Evolutionary conservation across 2,329 filamentous ascomycete genomes (phyloP).

Genomic region (Stagonosporopsis rhizophila): DNA sequence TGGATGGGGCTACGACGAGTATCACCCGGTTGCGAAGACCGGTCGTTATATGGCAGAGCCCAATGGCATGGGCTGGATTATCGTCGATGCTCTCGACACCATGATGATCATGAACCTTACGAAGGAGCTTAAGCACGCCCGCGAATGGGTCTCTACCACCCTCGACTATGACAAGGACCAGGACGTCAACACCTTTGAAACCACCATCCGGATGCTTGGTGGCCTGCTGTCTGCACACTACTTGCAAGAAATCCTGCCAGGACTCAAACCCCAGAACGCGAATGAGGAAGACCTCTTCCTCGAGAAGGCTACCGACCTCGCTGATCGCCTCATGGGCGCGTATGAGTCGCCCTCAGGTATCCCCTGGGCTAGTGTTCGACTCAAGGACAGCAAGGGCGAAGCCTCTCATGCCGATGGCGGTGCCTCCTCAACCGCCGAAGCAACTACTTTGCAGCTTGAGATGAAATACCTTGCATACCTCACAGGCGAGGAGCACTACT

Average conservation of each 20-base stretch:
- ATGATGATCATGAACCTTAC: slow-evolving; percentile 99
- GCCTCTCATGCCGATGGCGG: slow-evolving; percentile 84
- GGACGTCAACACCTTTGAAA: slow-evolving; percentile 97
- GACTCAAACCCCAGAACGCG: slow-evolving; percentile 76
- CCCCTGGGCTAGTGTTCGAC: slow-evolving; percentile 88
- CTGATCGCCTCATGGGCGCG: slow-evolving; percentile 83
- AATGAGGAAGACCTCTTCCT: slow-evolving; percentile 90
- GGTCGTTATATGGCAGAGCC: slow-evolving; percentile 81
- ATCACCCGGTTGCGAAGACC: slow-evolving; percentile 79
- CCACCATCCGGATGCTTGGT: slow-evolving; percentile 95
- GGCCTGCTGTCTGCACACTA: slow-evolving; percentile 94
- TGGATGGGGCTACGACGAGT: slow-evolving; percentile 96
- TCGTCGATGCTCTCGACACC: slow-evolving; percentile 93
- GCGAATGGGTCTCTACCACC: slow-evolving; percentile 84
- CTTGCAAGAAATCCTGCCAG: slow-evolving; percentile 81
- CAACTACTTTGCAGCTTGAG: slow-evolving; percentile 90
- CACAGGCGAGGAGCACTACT: slow-evolving; percentile 90
- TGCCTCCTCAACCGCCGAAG: slow-evolving; percentile 92
- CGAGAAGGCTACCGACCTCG: slow-evolving; percentile 93
- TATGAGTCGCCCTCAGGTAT: slow-evolving; percentile 88
- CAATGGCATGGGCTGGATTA: slow-evolving; percentile 95
- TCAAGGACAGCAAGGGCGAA: slow-evolving; percentile 78
- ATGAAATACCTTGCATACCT: slow-evolving; percentile 97
- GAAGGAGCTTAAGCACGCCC: slow-evolving; percentile 79
- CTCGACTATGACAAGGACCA: slow-evolving; percentile 90